Conservation (phyloP, 257 asterid genomes). For the Forsythia viridissima region DNA sequence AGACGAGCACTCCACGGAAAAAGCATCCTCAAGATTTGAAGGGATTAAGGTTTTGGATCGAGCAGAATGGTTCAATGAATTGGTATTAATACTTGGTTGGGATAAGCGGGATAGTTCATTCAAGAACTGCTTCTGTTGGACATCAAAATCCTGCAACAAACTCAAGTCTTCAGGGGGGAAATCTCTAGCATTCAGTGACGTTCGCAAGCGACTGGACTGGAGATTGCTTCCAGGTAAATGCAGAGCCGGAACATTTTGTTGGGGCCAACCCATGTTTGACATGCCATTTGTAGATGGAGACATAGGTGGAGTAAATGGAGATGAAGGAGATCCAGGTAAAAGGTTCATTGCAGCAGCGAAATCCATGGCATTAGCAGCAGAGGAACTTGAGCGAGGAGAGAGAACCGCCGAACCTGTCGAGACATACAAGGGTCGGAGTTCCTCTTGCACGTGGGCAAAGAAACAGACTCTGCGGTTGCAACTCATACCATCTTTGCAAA, state of each 20-base stretch:
- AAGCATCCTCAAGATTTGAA: slow-evolving; percentile 73
- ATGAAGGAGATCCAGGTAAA: slow-evolving; percentile 68
- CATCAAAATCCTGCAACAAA: slow-evolving; percentile 49
- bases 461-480: slow-evolving; percentile 83
- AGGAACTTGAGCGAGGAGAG: slow-evolving; percentile 56
- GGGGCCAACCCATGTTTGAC: slow-evolving; percentile 63
- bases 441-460: slow-evolving; percentile 79
- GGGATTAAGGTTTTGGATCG: slow-evolving; percentile 54
- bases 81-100: slow-evolving; percentile 32
- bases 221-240: slow-evolving; percentile 72
- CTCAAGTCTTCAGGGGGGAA: slow-evolving; percentile 44
- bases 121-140: slow-evolving; percentile 51
- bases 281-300: slow-evolving; percentile 62
- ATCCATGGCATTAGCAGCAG: slow-evolving; percentile 54
- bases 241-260: slow-evolving; percentile 65
- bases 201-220: slow-evolving; percentile 76
- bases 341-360: slow-evolving; percentile 63
- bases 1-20: slow-evolving; percentile 68
- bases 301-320: slow-evolving; percentile 71
- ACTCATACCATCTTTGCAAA: slow-evolving; percentile 77
- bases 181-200: slow-evolving; percentile 73
- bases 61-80: slow-evolving; percentile 51
- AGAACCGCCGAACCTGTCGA: slow-evolving; percentile 84
- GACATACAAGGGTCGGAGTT: slow-evolving; percentile 73
- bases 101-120: slow-evolving; percentile 47